A percentile compares a stretch with the other conserved stretches of the same genome.
Conservation (phyloP, 1,284 basidiomycete genomes). For the Trametes versicolor region DNA sequence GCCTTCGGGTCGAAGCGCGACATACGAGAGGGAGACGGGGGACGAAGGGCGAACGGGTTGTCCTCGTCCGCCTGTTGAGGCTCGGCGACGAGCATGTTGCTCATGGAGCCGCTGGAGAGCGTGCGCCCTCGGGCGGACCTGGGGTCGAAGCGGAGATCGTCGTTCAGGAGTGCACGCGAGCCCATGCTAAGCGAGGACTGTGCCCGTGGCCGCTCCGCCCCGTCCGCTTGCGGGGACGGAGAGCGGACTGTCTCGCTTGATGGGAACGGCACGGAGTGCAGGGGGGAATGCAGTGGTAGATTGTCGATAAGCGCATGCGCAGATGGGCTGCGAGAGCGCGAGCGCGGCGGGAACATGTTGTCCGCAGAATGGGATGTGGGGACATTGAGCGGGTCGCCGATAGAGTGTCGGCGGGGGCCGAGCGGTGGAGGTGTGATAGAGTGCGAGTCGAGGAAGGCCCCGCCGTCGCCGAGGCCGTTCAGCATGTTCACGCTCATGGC, state of each 20-base stretch:
- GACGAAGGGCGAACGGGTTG: slow-evolving; percentile 68
- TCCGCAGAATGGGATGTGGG: slow-evolving; percentile 37
- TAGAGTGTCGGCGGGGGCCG: slow-evolving; percentile 52
- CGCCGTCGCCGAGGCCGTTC: slow-evolving; percentile 60
- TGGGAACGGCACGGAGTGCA: slow-evolving; percentile 72
- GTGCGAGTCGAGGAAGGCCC: slow-evolving; percentile 53
- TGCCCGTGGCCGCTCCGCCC: slow-evolving; percentile 49
- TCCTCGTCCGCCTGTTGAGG: slow-evolving; percentile 44
- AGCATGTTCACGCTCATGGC: slow-evolving; percentile 73
- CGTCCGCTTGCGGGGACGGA: slow-evolving; percentile 53
- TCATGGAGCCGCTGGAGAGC: slow-evolving; percentile 69
- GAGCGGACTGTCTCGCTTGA: slow-evolving; percentile 60
- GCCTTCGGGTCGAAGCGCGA: slow-evolving; percentile 81
- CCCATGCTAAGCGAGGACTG: slow-evolving; percentile 60
- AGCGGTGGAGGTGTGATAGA: slow-evolving; percentile 41
- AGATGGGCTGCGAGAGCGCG: slow-evolving; percentile 54
- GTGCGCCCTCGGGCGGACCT: slow-evolving; percentile 69
- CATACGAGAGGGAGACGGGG: slow-evolving; percentile 64
- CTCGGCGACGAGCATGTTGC: slow-evolving; percentile 62
- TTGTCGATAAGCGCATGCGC: slow-evolving; percentile 60
- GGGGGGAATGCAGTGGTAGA: slow-evolving; percentile 52
- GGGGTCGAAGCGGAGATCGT: slow-evolving; percentile 71
- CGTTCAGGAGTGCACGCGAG: slow-evolving; percentile 53
- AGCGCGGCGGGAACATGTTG: slow-evolving; percentile 50
- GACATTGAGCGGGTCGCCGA: slow-evolving; percentile 67